Evolutionary conservation across 2,329 filamentous ascomycete species (phyloP).

Genomic region (Nemania bipapillata): DNA sequence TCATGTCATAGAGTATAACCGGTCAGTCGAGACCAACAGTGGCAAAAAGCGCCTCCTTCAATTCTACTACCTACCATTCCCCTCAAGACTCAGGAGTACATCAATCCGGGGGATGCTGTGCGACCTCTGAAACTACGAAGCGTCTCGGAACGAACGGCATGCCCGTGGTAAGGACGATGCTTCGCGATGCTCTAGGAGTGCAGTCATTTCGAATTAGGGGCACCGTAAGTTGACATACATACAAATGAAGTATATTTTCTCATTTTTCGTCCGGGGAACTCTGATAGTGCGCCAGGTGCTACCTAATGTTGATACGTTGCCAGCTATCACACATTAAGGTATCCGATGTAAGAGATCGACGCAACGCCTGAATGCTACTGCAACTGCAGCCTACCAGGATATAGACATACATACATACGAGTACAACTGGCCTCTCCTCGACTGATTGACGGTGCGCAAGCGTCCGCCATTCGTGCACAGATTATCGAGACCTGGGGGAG

Average conservation of each 20-base stretch:
- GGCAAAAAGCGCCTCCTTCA: not conserved
- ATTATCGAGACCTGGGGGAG: constrained; percentile 3
- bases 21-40: not conserved
- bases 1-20: not conserved
- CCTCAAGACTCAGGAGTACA: not conserved
- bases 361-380: constrained; percentile 12
- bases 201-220: not conserved
- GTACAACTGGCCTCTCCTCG: not conserved
- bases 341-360: constrained; percentile 11
- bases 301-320: not conserved
- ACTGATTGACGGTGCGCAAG: constrained; percentile 6
- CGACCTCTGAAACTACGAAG: not conserved
- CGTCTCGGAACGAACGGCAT: constrained; percentile 2
- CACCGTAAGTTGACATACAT: not conserved
- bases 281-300: constrained; percentile 1
- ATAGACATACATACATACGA: not conserved
- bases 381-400: not conserved
- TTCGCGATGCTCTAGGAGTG: not conserved
- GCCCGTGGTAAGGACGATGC: not conserved
- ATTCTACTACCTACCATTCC: not conserved
- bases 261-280: not conserved
- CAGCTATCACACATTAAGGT: not conserved
- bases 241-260: constrained; percentile 7
- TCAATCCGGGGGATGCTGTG: constrained; percentile 3
- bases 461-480: not conserved